Evolutionary conservation across 345 rosid species (phyloP).

Genomic region (Syzygium aromaticum): DNA sequence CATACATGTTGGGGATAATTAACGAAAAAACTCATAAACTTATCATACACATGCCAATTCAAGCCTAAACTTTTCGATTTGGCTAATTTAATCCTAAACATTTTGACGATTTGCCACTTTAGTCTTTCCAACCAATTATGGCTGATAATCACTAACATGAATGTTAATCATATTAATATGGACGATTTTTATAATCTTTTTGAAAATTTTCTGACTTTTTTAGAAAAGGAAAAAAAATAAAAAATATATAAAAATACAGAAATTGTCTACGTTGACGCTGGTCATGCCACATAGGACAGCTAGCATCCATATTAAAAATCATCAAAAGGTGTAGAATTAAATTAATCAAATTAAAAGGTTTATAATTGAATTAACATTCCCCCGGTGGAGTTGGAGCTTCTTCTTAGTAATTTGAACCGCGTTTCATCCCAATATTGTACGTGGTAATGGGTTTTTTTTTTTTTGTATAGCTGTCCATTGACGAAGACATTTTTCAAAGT

Average conservation of each 20-base stretch:
- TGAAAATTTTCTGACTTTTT: no score
- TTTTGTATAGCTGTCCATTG: not conserved
- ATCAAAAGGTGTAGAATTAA: accelerated
- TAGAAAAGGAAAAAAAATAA: not conserved
- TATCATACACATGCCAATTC: not conserved
- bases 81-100: not conserved
- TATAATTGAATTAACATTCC: accelerated
- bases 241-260: not conserved
- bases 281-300: accelerated
- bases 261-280: accelerated
- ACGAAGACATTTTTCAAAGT: not conserved
- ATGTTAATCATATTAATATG: accelerated
- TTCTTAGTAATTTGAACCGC: not conserved
- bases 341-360: not conserved
- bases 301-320: not conserved
- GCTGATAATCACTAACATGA: not conserved
- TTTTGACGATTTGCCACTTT: not conserved
- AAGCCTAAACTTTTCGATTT: no score
- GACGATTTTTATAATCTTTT: not conserved
- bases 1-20: not conserved
- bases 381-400: accelerated
- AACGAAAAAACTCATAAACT: not conserved
- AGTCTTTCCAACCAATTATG: not conserved
- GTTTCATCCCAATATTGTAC: not conserved
- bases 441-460: not conserved